A percentile compares a stretch with the other conserved stretches of the same genome.
Conservation (phyloP, 1,284 basidiomycete species). For the Schizopora paradoxa region DNA sequence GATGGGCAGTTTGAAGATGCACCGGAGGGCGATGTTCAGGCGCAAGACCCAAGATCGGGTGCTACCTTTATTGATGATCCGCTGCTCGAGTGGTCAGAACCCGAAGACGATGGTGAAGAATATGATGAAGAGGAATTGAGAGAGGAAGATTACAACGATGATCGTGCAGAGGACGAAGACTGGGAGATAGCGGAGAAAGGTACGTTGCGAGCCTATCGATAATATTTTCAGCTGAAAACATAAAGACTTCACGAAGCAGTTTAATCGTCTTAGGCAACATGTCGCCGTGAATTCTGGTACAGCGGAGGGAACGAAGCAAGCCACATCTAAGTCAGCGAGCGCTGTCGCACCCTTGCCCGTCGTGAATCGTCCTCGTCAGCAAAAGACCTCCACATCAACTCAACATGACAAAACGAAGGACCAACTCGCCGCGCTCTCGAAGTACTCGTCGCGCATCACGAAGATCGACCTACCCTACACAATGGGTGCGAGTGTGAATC, state of each 20-base stretch:
- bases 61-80: constrained; percentile 45
- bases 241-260: constrained; percentile 94
- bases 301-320: constrained; percentile 49
- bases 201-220: constrained; percentile 23
- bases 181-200: constrained; percentile 37
- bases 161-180: constrained; percentile 71
- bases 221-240: background rate
- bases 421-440: constrained; percentile 65
- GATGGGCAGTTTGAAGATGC: constrained; percentile 53
- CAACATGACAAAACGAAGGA: constrained; percentile 46
- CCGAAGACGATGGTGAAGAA: constrained; percentile 37
- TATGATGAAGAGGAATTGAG: constrained; percentile 33
- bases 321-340: constrained; percentile 38
- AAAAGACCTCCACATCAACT: constrained; percentile 9
- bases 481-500: constrained; percentile 78
- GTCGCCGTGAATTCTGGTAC: constrained; percentile 67
- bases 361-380: constrained; percentile 58
- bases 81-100: constrained; percentile 33
- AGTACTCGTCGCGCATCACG: constrained; percentile 63
- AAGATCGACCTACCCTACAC: constrained; percentile 68
- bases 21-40: constrained; percentile 25
- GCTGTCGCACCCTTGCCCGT: constrained; percentile 63
- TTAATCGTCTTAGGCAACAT: constrained; percentile 87
- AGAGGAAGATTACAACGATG: constrained; percentile 46
- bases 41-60: constrained; percentile 27